These are phyloP conservation scores for Petasospora fabianii DNA, from an alignment of 1,139 yeast genomes.

Conservation along the genomic window DNA sequence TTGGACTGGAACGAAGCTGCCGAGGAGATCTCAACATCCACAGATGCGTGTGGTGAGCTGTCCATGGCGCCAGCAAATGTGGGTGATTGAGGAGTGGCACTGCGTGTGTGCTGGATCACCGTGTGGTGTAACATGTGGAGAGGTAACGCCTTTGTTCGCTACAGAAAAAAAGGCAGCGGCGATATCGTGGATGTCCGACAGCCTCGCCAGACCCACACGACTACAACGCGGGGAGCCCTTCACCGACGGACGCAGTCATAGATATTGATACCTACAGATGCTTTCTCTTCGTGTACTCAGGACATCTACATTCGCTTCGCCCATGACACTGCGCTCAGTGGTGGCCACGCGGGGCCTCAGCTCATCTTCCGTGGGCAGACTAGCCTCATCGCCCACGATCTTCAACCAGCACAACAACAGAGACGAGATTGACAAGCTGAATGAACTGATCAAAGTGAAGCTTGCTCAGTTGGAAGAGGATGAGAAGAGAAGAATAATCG, in stretches of 20 bases:
- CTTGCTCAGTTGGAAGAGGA: conserved; percentile 17
- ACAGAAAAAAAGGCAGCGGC: no score
- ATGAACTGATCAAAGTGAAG: conserved; percentile 18
- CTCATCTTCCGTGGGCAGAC: conserved; percentile 1
- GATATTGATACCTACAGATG: no score
- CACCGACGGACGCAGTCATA: no score
- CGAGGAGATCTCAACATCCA: conserved; percentile 9
- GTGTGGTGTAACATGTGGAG: no score
- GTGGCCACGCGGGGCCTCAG: no score
- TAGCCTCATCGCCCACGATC: conserved; percentile 1
- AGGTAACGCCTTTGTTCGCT: no score
- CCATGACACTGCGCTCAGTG: neutral
- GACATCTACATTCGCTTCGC: neutral
- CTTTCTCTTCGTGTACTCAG: no score
- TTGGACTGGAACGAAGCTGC: conserved; percentile 18
- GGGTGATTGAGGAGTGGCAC: no score
- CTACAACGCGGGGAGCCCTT: no score
- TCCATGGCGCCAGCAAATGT: conserved; percentile 1
- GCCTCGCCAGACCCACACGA: no score
- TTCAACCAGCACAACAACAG: conserved; percentile 12
- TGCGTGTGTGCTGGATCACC: no score
- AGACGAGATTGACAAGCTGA: conserved; percentile 22
- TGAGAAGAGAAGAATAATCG: conserved; percentile 14
- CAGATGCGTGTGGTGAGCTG: conserved; percentile 5
- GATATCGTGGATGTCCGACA: no score